A percentile compares a stretch with the other conserved stretches of the same genome.
These are phyloP conservation scores for Cicer yamashitae DNA, from an alignment of 306 rosid species.

Conservation along the genomic window DNA sequence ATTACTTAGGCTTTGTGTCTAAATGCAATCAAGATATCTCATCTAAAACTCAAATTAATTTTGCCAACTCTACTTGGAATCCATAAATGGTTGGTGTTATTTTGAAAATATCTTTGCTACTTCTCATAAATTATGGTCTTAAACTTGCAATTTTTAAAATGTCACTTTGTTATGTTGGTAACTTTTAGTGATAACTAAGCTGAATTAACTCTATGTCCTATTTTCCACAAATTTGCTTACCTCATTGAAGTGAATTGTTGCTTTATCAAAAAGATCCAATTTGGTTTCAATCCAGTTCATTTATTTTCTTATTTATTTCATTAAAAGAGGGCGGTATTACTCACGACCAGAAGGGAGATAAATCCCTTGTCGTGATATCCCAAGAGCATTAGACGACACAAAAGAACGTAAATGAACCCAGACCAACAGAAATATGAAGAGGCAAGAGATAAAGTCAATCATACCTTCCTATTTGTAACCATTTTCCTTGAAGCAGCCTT, in stretches of 20 bases:
- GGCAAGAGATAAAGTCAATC: constrained; percentile 34
- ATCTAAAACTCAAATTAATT: not conserved
- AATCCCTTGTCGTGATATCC: not conserved
- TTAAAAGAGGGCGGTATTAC: not conserved
- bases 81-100: not conserved
- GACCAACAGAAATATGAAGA: not conserved
- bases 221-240: not conserved
- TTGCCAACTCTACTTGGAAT: not conserved
- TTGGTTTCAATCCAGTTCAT: too few relatives aligned
- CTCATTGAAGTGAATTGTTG: too few relatives aligned
- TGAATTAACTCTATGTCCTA: not conserved
- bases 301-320: constrained; percentile 2
- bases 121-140: not conserved
- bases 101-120: not conserved
- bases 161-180: not conserved
- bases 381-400: not conserved
- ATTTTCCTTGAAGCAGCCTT: constrained; percentile 75
- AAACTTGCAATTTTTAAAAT: not conserved
- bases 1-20: not conserved
- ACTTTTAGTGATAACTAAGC: not conserved
- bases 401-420: not conserved
- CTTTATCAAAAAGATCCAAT: too few relatives aligned
- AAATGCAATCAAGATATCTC: not conserved
- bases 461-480: constrained; percentile 66
- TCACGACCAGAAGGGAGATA: not conserved